Evolutionary conservation across 306 rosid species (phyloP), one percentile per base, ranked within the genome.

Genomic region (Parietaria judaica): DNA sequence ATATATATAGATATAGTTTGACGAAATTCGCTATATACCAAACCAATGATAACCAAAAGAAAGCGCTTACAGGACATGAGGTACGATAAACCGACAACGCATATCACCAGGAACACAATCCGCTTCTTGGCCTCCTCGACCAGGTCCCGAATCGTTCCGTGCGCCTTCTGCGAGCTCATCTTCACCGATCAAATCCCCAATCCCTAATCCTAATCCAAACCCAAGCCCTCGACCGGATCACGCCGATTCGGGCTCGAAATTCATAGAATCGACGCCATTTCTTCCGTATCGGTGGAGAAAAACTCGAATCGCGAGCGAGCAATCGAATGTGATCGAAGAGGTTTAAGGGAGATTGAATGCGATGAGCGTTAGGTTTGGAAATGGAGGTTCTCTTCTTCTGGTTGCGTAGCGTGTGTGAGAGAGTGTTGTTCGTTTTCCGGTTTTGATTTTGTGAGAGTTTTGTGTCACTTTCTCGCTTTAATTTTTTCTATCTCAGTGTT

Each of bases 51-150:
- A 39, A 59, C 35, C 11, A 63, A 46, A 56, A 36, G 10, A 64
- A 56, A 41, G 38, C 51, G 75, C 94, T 82, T 73, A 94, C 99
- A 71, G 3, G 99, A 92, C 99, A 92, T 92, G 74, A 92, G 78
- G 69, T 92, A 92, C 0, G 99, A 88, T 68, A 92, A 78, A 65
- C 99, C 99, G 14, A 92, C 88, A 6, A 86, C 89, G 78, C 85
- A 86, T 53, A 92, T 74, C 66, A 75, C 73, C 64, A 92, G 81
- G 61, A 92, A 69, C 14, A 92, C 84, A 78, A 92, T 65, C 73
- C 96, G 82, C 76, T 88, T 92, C 88, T 92, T 92, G 12, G 95
- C 95, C 74, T 92, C 99, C 71, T 92, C 99, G 7, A 75, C 86
- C 16, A 92, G 95, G 95, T 92, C 99, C 10, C 90, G 90, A 68